Evolutionary conservation across 1,284 basidiomycete species (phyloP).

Genomic region (Sporisorium reilianum): DNA sequence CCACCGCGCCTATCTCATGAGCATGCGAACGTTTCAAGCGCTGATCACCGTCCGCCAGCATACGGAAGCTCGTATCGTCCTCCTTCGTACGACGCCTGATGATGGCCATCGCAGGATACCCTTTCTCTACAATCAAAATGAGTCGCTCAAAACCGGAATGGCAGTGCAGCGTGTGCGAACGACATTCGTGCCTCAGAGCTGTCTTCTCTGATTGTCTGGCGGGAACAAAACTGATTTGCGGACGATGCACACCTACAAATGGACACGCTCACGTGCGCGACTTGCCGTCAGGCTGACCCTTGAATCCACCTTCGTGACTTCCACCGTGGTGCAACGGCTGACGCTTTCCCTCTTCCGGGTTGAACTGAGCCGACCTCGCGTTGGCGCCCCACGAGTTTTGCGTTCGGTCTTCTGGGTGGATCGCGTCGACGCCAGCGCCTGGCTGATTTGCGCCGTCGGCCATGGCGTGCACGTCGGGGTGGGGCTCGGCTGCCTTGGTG

Average conservation of each 20-base stretch:
- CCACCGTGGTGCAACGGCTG: conserved; percentile 55
- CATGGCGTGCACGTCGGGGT: conserved; percentile 46
- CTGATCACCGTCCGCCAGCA: conserved; percentile 33
- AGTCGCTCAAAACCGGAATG: background rate
- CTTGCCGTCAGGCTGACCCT: conserved; percentile 29
- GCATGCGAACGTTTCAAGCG: background rate
- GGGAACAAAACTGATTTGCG: background rate
- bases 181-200: background rate
- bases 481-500: conserved; percentile 33
- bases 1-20: background rate
- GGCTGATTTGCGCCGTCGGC: conserved; percentile 49
- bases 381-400: conserved; percentile 52
- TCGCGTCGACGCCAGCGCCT: conserved; percentile 41
- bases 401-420: conserved; percentile 47
- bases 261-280: conserved; percentile 25
- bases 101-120: background rate
- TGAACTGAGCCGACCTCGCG: conserved; percentile 51
- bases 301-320: conserved; percentile 52
- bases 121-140: background rate
- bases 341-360: conserved; percentile 47
- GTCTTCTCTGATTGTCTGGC: background rate
- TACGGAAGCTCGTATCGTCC: conserved; percentile 48
- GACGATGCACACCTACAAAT: background rate
- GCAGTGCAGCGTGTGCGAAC: background rate
- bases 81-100: conserved; percentile 40